phyloP scores from a whole-genome alignment of 306 rosid species.

The Albizia julibrissin region DNA sequence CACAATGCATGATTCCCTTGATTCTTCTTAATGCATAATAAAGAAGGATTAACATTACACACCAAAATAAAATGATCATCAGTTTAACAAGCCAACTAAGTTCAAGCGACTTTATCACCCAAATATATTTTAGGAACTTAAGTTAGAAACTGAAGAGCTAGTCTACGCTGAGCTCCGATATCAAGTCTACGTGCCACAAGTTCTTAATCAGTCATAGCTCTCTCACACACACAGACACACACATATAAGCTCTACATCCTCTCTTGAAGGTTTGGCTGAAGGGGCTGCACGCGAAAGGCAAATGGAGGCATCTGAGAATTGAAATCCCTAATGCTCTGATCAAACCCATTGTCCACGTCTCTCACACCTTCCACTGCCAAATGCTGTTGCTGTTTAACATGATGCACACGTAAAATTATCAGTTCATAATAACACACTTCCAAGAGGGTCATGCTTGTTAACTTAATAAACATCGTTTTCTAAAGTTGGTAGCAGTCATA shows the following conservation, averaged over 20 bases:
- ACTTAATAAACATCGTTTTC: not conserved
- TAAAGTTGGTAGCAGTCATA: not conserved
- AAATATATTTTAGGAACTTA: not conserved
- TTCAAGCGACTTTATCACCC: not conserved
- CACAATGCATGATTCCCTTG: not conserved
- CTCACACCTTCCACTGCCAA: conserved; percentile 61
- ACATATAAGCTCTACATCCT: conserved; percentile 32
- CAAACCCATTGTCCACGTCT: conserved; percentile 57
- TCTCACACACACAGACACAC: not conserved
- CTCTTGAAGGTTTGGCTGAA: conserved; percentile 60
- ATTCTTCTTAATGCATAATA: not conserved
- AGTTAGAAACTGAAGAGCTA: conserved; percentile 14
- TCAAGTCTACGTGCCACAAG: conserved; percentile 4
- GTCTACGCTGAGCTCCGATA: not conserved
- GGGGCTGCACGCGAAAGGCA: conserved; percentile 58
- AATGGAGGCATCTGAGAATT: conserved; percentile 46
- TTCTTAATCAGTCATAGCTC: conserved; percentile 12
- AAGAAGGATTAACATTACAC: not conserved
- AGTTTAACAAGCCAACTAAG: not conserved
- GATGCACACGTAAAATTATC: not conserved
- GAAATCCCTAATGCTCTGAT: conserved; percentile 45
- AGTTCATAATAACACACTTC: not conserved
- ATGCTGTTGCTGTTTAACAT: conserved; percentile 53
- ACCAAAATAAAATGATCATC: not conserved
- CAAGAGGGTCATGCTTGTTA: not conserved